Evolutionary conservation across 1,284 basidiomycete genomes (phyloP), one percentile per base, ranked within the genome.

Genomic region (Pyrrhoderma noxium): DNA sequence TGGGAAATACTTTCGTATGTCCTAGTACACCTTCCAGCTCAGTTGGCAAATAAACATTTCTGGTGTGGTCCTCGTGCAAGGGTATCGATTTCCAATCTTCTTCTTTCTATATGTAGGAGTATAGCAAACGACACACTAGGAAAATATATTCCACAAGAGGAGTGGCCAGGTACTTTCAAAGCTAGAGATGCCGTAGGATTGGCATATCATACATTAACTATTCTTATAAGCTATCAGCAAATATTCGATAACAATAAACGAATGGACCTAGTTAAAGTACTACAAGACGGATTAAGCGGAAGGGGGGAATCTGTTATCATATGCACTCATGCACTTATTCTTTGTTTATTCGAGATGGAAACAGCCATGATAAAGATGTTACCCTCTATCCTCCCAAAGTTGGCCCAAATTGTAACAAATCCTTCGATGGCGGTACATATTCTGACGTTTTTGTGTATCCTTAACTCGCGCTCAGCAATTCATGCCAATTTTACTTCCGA

Each of bases 1-100:
- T 99, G 96, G 95, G 96, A 99, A 60, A 74, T 99, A 34, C 74
- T 98, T 13, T 93, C 93, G 2, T 99, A 96, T 62, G 74, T 95
- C 3, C 74, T 99, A 1, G 91, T 89, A 62, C 90, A 95, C 67
- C 75, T 99, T 1, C 94, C 96, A 0, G 76, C 84, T 18, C 94
- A 99, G 65, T 77, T 99, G 2, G 75, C 87, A 48, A 99, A 99
- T 76, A 98, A 97, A 67, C 93, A 98, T 63, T 78, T 97, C 51
- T 94, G 97, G 67, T 97, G 94, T 63, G 96, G 96, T 0, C 89
- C 88, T 0, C 81, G 82, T 48, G 85, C 89, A 9, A 75, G 83
- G 13, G 67, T 66, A 9, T 76, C 83, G 18, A 77, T 96, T 18
- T 70, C 80, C 8, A 73, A 71, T 45, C 67, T 99, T 37, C 71